Evolutionary conservation across 768 basidiomycete species (phyloP), one percentile per base, ranked within the genome.

Genomic region (Termitomyces titanicus): DNA sequence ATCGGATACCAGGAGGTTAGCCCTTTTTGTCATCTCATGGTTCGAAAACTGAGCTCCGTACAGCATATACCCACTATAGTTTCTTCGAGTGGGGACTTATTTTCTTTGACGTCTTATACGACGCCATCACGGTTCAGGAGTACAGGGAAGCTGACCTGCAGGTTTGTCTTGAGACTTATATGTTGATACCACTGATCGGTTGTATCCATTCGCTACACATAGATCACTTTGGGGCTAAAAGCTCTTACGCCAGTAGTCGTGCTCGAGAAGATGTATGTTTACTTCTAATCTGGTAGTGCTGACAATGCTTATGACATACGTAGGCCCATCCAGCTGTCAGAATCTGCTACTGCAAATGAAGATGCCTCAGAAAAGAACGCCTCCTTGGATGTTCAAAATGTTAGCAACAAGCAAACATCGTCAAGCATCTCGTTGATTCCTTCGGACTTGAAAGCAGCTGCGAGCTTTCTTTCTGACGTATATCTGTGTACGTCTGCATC

Each of bases 1-100:
- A 92, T 55, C 74, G 76, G 34, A 73, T 92, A 61, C 88, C 92
- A 1, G 92, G 93, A 66, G 89, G 91, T 89, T 53, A 45, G 79
- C 59, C 33, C 45, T n/a, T 20, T 15, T 8, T 27, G 37, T 13
- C 39, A 43, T 31, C 40, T 20, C 31, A 31, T 37, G 58, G 22
- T 33, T 59, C 27, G 33, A 7, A 47, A 39, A 49, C 35, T 52
- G 34, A 35, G 29, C 25, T 51, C 44, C 22, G 15, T 25, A 46
- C 31, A 92, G 93, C 94, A 11, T 96, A 96, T 70, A 94, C 91
- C 3, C 73, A 72, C 40, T 96, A 94, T 64, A 83, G 86, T 43
- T 86, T 94, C 70, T 89, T 90, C 62, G 94, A 96, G 71, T 96
- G 94, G 94, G 76, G 75, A 8, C 80, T 93, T 46, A 90, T 93